Percentiles rank a stretch among this genome's conserved stretches.
Evolutionary conservation across 768 basidiomycete genomes (phyloP).

Genomic region (Termitomyces sp.): DNA sequence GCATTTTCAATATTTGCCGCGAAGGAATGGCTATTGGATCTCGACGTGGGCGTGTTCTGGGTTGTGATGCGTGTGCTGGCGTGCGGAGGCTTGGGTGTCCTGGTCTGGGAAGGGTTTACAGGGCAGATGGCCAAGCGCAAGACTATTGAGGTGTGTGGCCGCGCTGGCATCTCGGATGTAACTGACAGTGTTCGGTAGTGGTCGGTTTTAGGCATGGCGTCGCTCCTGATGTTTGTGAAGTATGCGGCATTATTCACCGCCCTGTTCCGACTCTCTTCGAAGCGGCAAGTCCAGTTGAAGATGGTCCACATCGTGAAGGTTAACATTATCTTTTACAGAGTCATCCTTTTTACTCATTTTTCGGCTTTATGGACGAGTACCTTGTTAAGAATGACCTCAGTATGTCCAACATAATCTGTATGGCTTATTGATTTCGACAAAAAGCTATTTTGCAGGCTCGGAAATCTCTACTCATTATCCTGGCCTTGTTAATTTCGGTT

Average conservation of each 20-base stretch:
- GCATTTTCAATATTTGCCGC: slow-evolving; percentile 60
- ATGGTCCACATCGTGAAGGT: background rate
- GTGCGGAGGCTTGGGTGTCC: slow-evolving; percentile 63
- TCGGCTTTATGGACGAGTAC: slow-evolving; percentile 65
- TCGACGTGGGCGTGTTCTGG: slow-evolving; percentile 75
- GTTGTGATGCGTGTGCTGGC: slow-evolving; percentile 71
- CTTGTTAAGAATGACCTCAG: slow-evolving; percentile 47
- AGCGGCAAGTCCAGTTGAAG: slow-evolving; percentile 48
- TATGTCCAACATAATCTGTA: slow-evolving; percentile 26
- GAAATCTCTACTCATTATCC: slow-evolving; percentile 43
- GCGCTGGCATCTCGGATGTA: slow-evolving; percentile 7
- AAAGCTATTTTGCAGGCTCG: slow-evolving; percentile 39
- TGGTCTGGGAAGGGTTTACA: slow-evolving; percentile 59
- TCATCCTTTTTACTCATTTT: slow-evolving; percentile 69
- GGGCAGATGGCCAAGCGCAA: slow-evolving; percentile 53
- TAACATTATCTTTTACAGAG: slow-evolving; percentile 40
- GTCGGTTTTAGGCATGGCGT: slow-evolving; percentile 67
- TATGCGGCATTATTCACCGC: slow-evolving; percentile 68
- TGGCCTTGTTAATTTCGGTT: slow-evolving; percentile 55
- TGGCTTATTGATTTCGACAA: background rate
- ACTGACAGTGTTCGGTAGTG: slow-evolving; percentile 43
- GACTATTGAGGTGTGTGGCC: slow-evolving; percentile 54
- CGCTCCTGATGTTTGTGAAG: slow-evolving; percentile 66
- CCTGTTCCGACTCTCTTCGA: slow-evolving; percentile 63
- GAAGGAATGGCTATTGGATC: slow-evolving; percentile 65